Evolutionary conservation across 768 basidiomycete species (phyloP).

Genomic region (Chalciporus sphaerocephalus): DNA sequence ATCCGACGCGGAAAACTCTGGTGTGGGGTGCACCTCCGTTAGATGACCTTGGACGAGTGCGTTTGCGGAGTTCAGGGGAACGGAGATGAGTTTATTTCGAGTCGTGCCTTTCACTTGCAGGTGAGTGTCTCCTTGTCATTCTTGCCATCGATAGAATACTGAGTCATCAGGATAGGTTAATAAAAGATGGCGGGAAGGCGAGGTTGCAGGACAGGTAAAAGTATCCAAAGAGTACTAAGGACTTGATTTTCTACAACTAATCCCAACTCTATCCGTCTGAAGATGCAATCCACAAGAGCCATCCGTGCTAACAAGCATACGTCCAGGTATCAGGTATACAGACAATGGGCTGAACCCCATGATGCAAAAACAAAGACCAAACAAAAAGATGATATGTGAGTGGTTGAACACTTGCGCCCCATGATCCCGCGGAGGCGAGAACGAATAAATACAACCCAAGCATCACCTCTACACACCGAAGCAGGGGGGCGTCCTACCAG

Average conservation of each 20-base stretch:
- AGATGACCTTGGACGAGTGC: constrained; percentile 52
- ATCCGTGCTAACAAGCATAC: background rate
- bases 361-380: background rate
- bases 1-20: constrained; percentile 58
- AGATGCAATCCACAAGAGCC: background rate
- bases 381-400: background rate
- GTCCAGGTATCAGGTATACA: background rate
- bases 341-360: background rate
- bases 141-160: background rate
- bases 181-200: background rate
- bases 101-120: background rate
- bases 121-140: background rate
- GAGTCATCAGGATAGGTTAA: background rate
- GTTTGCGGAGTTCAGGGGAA: constrained; percentile 2
- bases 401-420: background rate
- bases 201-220: background rate
- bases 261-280: constrained; percentile 3
- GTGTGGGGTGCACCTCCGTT: constrained; percentile 73
- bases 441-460: constrained; percentile 25
- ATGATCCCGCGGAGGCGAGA: background rate
- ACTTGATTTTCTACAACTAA: constrained; percentile 1
- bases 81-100: background rate
- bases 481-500: constrained; percentile 49
- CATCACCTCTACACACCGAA: constrained; percentile 61
- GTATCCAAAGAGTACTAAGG: constrained; percentile 1